Evolutionary conservation across 495 filamentous ascomycete species (phyloP).

Genomic region (Beverwykella pulmonaria): DNA sequence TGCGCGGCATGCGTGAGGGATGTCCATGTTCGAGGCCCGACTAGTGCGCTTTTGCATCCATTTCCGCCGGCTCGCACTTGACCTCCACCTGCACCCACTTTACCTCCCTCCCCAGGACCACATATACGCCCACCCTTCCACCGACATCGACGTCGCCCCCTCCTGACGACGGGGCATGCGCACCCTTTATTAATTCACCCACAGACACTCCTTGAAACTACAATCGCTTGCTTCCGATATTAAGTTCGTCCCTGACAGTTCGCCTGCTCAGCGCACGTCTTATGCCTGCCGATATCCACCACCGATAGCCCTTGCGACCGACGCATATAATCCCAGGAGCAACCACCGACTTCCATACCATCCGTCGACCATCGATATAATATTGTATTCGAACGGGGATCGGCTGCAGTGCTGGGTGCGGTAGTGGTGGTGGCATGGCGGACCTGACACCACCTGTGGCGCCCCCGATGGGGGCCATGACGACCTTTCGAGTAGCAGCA

Average conservation of each 20-base stretch:
- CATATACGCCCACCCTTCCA: constrained; percentile 19
- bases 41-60: not conserved
- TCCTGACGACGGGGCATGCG: not conserved
- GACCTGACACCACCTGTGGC: constrained; percentile 22
- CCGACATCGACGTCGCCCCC: not conserved
- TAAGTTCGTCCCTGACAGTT: not conserved
- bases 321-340: not conserved
- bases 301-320: constrained; percentile 29
- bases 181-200: not conserved
- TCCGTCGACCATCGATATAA: not conserved
- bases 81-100: not conserved
- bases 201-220: not conserved
- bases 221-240: not conserved
- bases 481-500: constrained; percentile 28
- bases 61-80: not conserved
- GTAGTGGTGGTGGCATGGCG: constrained; percentile 29
- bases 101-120: constrained; percentile 20
- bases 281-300: constrained; percentile 32
- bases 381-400: not conserved
- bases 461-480: constrained; percentile 29
- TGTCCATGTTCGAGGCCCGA: not conserved
- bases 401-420: constrained; percentile 20
- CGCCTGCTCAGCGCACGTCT: constrained; percentile 26
- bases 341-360: not conserved
- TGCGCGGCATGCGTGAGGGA: not conserved